Evolutionary conservation across 768 basidiomycete genomes (phyloP), one percentile per base, ranked within the genome.

Genomic region (Lactifluus hygrophoroides): DNA sequence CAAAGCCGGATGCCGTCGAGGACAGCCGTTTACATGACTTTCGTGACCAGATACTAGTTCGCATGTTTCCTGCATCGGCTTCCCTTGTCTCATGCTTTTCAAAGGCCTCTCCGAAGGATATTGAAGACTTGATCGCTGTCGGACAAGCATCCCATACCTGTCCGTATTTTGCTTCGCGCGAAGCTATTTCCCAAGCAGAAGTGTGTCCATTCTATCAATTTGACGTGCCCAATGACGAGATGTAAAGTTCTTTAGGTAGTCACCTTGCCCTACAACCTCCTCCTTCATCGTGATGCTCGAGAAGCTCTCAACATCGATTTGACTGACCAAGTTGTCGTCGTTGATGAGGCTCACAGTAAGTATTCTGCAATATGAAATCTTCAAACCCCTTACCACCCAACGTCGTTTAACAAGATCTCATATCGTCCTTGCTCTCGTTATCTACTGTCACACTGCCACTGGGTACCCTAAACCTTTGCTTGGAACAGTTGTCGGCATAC

Each of bases 281-380:
- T 98, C 1, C 74, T 99, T 5, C 86, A 91, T 61, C 86, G 82
- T 60, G 78, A 80, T 1, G 90, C 94, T 2, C 77, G 95, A 50
- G 91, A 96, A 66, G 84, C 92, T 0, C 76, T 97, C 0, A 88
- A 88, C 2, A 94, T 99, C 57, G 81, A 90, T 66, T 74, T 96
- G 45, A 86, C 79, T 11, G 80, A 85, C 66, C 92, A 96, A 65
- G 76, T 97, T 17, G 81, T 99, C 30, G 78, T 98, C 23, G 83
- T 99, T 54, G 95, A 99, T 67, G 95, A 99, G 74, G 95, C 95
- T 0, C 95, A 99, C 71, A 97, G 92, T 94, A 65, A 57, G 90
- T 74, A 19, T 57, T 35, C 43, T 27, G 21, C 25, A 28, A 21
- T 28, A 27, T 34, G 11, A 45, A 5, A 16, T 43, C n/a, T 44